Conservation (phyloP, 2,329 filamentous ascomycete genomes). For the Ilyonectria destructans region DNA sequence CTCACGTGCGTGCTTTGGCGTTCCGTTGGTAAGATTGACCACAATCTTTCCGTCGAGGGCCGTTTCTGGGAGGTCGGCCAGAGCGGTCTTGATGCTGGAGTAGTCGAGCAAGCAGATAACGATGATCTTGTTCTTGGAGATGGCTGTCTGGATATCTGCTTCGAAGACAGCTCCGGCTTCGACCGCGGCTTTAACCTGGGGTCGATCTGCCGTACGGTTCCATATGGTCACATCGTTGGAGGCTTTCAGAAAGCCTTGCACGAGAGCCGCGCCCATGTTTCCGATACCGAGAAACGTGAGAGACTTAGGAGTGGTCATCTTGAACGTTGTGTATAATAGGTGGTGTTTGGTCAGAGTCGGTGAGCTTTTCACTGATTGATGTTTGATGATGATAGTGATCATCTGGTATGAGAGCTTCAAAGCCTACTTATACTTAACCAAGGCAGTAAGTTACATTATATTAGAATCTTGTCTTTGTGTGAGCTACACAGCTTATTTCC, state of each 20-base stretch:
- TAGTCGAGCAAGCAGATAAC: constrained; percentile 5
- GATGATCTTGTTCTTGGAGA: constrained; percentile 1
- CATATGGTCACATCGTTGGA: constrained; percentile 10
- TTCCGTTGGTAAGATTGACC: constrained; percentile 5
- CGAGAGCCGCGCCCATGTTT: background rate
- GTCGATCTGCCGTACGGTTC: constrained; percentile 6
- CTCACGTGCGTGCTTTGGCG: constrained; percentile 10
- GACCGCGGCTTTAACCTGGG: constrained; percentile 1
- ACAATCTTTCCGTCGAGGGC: constrained; percentile 1
- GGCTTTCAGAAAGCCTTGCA: background rate
- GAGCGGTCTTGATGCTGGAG: background rate
- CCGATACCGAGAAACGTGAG: constrained; percentile 8
- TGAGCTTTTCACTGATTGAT: background rate
- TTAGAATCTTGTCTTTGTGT: background rate
- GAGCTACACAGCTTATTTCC: background rate
- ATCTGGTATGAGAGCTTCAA: background rate
- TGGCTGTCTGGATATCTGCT: constrained; percentile 8
- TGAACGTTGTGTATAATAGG: background rate
- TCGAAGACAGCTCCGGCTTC: constrained; percentile 1
- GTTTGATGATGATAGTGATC: background rate
- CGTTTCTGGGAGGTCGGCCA: background rate
- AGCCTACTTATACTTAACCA: background rate
- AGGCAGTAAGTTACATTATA: background rate
- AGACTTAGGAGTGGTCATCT: background rate
- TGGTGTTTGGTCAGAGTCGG: background rate